Evolutionary conservation across 2,329 filamentous ascomycete genomes (phyloP).

Genomic region (Fusarium subtropicale): DNA sequence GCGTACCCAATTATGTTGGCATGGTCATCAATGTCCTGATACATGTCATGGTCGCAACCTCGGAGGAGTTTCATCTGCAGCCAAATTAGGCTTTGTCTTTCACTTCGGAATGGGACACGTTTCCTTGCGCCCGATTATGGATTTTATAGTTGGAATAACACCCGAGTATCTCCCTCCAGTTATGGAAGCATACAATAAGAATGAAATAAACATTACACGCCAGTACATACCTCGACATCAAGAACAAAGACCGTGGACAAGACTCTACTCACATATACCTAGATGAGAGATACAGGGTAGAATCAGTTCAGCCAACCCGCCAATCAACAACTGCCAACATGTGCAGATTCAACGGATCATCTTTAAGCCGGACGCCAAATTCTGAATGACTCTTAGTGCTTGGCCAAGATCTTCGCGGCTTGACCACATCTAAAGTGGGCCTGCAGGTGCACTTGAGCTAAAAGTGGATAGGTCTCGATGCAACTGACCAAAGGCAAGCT

Average conservation of each 20-base stretch:
- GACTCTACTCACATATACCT: not conserved
- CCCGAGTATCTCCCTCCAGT: too few relatives aligned
- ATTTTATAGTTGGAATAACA: not conserved
- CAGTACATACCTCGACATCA: not conserved
- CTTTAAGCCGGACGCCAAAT: constrained; percentile 9
- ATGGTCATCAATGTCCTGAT: not conserved
- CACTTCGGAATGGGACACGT: not conserved
- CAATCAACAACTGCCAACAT: not conserved
- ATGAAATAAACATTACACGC: not conserved
- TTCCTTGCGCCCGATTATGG: not conserved
- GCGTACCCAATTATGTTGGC: not conserved
- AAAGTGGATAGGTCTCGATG: constrained; percentile 35
- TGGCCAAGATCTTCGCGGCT: constrained; percentile 34
- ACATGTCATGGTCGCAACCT: not conserved
- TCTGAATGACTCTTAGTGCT: not conserved
- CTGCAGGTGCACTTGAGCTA: constrained; percentile 24
- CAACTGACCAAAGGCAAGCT: constrained; percentile 38
- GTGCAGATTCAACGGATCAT: constrained; percentile 1
- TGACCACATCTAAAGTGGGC: constrained; percentile 32
- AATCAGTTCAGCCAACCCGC: not conserved
- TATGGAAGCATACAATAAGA: not conserved
- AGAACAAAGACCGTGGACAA: not conserved
- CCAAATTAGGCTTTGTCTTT: not conserved
- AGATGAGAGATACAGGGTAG: not conserved
- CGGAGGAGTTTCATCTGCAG: not conserved